Evolutionary conservation across 2,329 filamentous ascomycete genomes (phyloP).

Genomic region (Macroventuria anomochaeta): DNA sequence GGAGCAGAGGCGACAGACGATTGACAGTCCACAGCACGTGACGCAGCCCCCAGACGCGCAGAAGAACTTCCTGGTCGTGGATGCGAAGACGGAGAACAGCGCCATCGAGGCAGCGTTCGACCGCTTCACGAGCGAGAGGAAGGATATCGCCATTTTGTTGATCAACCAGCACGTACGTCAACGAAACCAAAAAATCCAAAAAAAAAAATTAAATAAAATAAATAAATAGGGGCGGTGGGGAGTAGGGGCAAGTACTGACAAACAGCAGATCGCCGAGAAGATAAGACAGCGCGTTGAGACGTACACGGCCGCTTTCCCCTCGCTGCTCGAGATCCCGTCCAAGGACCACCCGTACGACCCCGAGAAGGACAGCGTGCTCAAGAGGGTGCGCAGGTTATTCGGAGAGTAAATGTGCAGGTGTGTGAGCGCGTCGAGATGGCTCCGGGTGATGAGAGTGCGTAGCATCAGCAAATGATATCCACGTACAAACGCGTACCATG

Average conservation of each 20-base stretch:
- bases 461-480: slow-evolving; percentile 14
- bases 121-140: slow-evolving; percentile 83
- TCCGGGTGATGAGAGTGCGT: slow-evolving; percentile 1
- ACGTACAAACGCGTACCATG: slow-evolving; percentile 5
- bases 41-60: slow-evolving; percentile 85
- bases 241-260: slow-evolving; percentile 11
- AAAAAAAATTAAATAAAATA: no score
- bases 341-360: slow-evolving; percentile 99
- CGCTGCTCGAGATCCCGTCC: slow-evolving; percentile 93
- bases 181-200: no score
- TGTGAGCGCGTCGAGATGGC: neutral
- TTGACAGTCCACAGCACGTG: slow-evolving; percentile 72
- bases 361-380: slow-evolving; percentile 96
- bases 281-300: slow-evolving; percentile 91
- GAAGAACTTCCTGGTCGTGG: slow-evolving; percentile 98
- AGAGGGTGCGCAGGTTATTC: slow-evolving; percentile 78
- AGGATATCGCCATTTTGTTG: slow-evolving; percentile 94
- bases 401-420: slow-evolving; percentile 64
- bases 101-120: slow-evolving; percentile 91
- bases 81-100: slow-evolving; percentile 86
- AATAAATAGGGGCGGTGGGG: neutral
- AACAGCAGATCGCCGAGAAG: slow-evolving; percentile 80
- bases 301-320: slow-evolving; percentile 95
- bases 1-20: neutral
- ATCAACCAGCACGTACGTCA: slow-evolving; percentile 92